phyloP scores from a whole-genome alignment of 129 eudicot species.

The Gnaphalium uliginosum region DNA sequence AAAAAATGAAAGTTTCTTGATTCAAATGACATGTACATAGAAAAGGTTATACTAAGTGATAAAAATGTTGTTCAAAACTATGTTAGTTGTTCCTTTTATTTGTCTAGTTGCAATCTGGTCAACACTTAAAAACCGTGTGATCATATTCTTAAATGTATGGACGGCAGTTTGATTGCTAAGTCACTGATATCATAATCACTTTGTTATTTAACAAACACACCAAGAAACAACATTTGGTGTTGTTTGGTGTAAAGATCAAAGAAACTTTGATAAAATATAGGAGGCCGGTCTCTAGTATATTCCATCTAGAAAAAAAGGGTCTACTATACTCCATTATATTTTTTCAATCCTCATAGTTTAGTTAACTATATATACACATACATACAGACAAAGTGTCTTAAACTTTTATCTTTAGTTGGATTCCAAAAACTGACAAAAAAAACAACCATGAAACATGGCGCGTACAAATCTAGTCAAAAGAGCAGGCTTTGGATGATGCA shows the following conservation, averaged over 20 bases:
- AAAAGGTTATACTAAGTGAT: slow-evolving; percentile 15
- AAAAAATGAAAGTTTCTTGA: not conserved
- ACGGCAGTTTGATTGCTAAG: slow-evolving; percentile 25
- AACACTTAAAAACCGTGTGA: slow-evolving; percentile 5
- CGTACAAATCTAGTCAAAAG: too few relatives aligned
- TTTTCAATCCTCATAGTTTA: not conserved
- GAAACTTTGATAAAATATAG: slow-evolving; percentile 11
- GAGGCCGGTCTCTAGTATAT: slow-evolving; percentile 29
- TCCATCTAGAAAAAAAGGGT: not conserved
- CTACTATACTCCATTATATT: not conserved
- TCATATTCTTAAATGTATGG: slow-evolving; percentile 23
- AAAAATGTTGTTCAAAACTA: slow-evolving; percentile 26
- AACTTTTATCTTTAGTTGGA: too few relatives aligned
- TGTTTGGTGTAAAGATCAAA: slow-evolving; percentile 32
- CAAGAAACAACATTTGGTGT: slow-evolving; percentile 28
- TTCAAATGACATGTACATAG: slow-evolving; percentile 10
- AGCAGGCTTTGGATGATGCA: too few relatives aligned
- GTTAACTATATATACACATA: too few relatives aligned
- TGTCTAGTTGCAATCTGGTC: slow-evolving; percentile 23
- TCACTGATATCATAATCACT: slow-evolving; percentile 21
- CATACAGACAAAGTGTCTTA: too few relatives aligned
- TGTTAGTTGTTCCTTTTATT: slow-evolving; percentile 14
- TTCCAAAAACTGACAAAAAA: too few relatives aligned
- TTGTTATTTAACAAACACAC: slow-evolving; percentile 18
- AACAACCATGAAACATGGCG: too few relatives aligned